Evolutionary conservation across 129 eudicot genomes (phyloP), one percentile per base, ranked within the genome.

Genomic region (Escallonia rubra): DNA sequence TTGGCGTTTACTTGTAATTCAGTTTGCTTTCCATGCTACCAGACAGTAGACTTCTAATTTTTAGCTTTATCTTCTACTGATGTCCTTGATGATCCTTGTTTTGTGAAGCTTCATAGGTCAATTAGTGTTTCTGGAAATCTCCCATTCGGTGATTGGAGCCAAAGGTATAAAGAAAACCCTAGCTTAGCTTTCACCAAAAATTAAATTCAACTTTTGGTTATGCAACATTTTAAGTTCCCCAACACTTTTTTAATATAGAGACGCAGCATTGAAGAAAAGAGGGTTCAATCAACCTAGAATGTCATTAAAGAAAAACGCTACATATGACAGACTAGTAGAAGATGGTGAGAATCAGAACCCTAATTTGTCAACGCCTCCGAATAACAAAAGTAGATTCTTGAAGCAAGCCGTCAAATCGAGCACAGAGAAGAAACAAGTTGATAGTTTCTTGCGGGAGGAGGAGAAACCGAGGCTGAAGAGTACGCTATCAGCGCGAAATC

Each of bases 291-390:
- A 68, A 67, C 76, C 69, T 41, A 39, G 43, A 16, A 43, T 55
- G 12, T 70, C 66, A 4, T 23, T 59, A 41, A 47, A 40, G 48
- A 78, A 82, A 55, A 74, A 78, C 51, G 47, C 77, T 0, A 73
- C 75, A 63, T 43, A 56, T 14, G 61, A 70, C 7, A 74, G 61
- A 72, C 40, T 59, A 13, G 64, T 72, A 2, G 82, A 84, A 10
- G 95, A 86, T 63, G 67, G 82, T 16, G 98, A 93, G 81, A 89
- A 93, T 80, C 81, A 82, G 56, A 80, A 89, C 70, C 96, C 98
- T 4, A 89, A 92, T 66, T 72, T 80, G 42, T 72, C 89, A 34
- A 86, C 95, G 39, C 95, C 96, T 41, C 79, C 66, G 3, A 68
- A 52, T 41, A 61, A 75, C 69, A 86, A 85, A 71, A 68, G 77